Conservation (phyloP, 768 basidiomycete genomes). For the Amanita exitialis region DNA sequence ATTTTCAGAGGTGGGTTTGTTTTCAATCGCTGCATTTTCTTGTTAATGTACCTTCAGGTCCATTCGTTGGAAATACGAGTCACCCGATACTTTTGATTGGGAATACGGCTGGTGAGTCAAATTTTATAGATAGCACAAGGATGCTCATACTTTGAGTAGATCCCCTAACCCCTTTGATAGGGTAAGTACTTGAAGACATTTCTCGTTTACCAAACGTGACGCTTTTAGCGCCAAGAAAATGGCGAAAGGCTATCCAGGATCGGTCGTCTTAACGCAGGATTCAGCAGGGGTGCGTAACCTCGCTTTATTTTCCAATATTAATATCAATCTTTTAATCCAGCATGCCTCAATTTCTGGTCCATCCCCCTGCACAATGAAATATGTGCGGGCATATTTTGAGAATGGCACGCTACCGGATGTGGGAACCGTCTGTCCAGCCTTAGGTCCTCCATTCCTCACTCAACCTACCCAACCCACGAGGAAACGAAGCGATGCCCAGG, state of each 20-base stretch:
- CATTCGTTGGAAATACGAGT: conserved; percentile 9
- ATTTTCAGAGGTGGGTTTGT: conserved; percentile 3
- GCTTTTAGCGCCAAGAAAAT: conserved; percentile 11
- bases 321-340: neutral
- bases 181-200: conserved; percentile 1
- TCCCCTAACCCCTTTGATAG: conserved; percentile 11
- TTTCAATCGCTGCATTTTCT: neutral
- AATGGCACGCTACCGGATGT: neutral
- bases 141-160: conserved; percentile 2
- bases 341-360: conserved; percentile 11
- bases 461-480: no score
- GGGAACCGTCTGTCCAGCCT: neutral
- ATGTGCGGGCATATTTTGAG: conserved; percentile 10
- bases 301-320: neutral
- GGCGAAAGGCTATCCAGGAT: conserved; percentile 10
- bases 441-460: neutral
- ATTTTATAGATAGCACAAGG: neutral
- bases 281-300: neutral
- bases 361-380: conserved; percentile 10
- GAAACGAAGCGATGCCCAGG: conserved; percentile 1
- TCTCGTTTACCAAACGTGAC: neutral
- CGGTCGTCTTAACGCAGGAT: conserved; percentile 12
- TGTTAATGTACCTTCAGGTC: conserved; percentile 1
- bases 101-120: conserved; percentile 9
- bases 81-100: conserved; percentile 10